Evolutionary conservation across 208 protist genomes (phyloP).

Genomic region (Leishmania arabica): DNA sequence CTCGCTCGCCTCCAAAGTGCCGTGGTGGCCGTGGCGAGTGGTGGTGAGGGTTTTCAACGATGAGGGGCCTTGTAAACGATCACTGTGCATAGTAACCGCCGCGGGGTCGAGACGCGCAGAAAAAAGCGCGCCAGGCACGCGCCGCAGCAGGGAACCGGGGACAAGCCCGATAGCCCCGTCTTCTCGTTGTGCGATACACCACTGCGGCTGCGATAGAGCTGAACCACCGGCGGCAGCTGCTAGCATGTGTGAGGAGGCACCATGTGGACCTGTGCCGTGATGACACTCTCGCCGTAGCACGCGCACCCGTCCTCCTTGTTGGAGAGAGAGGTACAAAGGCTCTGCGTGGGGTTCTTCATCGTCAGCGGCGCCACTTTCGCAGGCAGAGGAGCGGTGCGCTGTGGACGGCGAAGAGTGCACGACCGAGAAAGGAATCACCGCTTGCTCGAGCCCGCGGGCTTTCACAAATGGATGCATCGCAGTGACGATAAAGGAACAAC

Average conservation of each 20-base stretch:
- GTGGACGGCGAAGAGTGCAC: background rate
- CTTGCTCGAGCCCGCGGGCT: conserved; percentile 24
- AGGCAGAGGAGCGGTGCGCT: background rate
- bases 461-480: background rate
- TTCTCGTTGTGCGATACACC: conserved; percentile 53
- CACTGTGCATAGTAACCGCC: background rate
- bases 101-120: background rate
- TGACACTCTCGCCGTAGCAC: conserved; percentile 37
- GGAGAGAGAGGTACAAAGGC: conserved; percentile 30
- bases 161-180: conserved; percentile 43
- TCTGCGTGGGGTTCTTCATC: conserved; percentile 10
- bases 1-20: background rate
- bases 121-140: conserved; percentile 9
- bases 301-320: conserved; percentile 30
- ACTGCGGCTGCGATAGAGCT: conserved; percentile 11
- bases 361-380: background rate
- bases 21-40: background rate
- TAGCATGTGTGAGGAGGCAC: background rate
- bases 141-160: conserved; percentile 27
- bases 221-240: background rate
- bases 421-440: conserved; percentile 39
- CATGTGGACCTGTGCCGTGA: background rate
- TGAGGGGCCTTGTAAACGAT: background rate
- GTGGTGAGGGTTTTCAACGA: background rate
- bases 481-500: background rate